Evolutionary conservation across 805 yeast genomes (phyloP).

Genomic region (Sugiyamaella boreocaroliniensis): DNA sequence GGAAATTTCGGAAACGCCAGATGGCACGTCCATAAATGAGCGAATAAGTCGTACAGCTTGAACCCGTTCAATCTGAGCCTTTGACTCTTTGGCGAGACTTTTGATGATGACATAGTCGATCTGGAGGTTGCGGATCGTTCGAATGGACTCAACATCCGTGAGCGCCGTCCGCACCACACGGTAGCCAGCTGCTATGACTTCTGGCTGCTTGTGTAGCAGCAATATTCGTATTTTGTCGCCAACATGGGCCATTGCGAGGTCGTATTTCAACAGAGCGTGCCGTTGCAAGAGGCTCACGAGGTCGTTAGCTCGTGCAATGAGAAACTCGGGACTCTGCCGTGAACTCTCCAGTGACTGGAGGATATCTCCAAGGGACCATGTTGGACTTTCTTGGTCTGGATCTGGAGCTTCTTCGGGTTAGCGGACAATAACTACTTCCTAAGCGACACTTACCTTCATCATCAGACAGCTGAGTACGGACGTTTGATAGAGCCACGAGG

Average conservation of each 20-base stretch:
- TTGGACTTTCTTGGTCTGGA: slow-evolving; percentile 35
- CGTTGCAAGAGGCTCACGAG: slow-evolving; percentile 50
- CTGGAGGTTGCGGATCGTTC: slow-evolving; percentile 46
- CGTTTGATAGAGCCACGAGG: not conserved
- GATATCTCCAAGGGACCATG: slow-evolving; percentile 60
- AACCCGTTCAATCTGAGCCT: slow-evolving; percentile 56
- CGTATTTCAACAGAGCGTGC: slow-evolving; percentile 56
- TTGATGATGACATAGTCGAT: slow-evolving; percentile 58
- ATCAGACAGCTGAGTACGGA: not conserved
- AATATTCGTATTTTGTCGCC: slow-evolving; percentile 49
- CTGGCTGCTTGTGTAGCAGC: slow-evolving; percentile 49
- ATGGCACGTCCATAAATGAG: slow-evolving; percentile 47
- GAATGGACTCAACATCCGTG: slow-evolving; percentile 47
- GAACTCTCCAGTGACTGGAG: slow-evolving; percentile 49
- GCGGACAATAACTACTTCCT: not conserved
- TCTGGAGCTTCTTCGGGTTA: slow-evolving; percentile 8
- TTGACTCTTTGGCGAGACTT: slow-evolving; percentile 53
- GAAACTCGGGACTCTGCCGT: slow-evolving; percentile 42
- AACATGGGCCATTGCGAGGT: slow-evolving; percentile 40
- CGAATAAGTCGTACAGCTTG: slow-evolving; percentile 72
- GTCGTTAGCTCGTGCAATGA: slow-evolving; percentile 59
- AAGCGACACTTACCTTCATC: slow-evolving; percentile 1
- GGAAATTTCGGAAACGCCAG: slow-evolving; percentile 48
- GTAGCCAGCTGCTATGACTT: slow-evolving; percentile 69
- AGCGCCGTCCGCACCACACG: slow-evolving; percentile 63